A percentile compares a stretch with the other conserved stretches of the same genome.
Conservation (phyloP, 257 asterid genomes). For the Nicotiana obtusifolia region DNA sequence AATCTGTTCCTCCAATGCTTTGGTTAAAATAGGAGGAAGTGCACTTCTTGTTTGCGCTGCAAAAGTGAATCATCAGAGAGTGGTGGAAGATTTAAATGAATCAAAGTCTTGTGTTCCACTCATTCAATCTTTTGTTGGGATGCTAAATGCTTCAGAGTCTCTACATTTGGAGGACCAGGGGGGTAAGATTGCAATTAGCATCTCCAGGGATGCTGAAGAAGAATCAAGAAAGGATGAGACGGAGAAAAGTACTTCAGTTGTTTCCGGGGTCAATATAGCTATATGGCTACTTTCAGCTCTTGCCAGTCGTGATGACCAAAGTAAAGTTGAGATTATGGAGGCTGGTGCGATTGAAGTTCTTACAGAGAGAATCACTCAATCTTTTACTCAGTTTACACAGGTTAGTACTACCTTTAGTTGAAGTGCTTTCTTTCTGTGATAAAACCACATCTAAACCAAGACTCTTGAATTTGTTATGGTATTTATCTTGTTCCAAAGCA, state of each 20-base stretch:
- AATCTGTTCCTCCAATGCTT: constrained; percentile 47
- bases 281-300: constrained; percentile 88
- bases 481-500: background rate
- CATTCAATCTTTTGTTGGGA: constrained; percentile 72
- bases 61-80: constrained; percentile 74
- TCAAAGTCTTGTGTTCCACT: constrained; percentile 57
- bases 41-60: constrained; percentile 85
- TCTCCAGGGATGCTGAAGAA: constrained; percentile 54
- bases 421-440: background rate
- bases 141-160: constrained; percentile 52
- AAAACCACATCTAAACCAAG: background rate
- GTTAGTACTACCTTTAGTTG: constrained; percentile 22
- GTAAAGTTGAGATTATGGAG: constrained; percentile 76
- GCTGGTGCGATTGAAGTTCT: constrained; percentile 92
- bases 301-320: constrained; percentile 65
- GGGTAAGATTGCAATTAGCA: constrained; percentile 49
- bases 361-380: constrained; percentile 69
- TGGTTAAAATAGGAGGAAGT: constrained; percentile 86
- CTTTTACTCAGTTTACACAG: constrained; percentile 60
- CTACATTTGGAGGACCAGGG: constrained; percentile 46
- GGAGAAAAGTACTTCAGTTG: constrained; percentile 65
- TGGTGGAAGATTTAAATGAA: constrained; percentile 65
- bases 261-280: constrained; percentile 66
- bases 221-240: constrained; percentile 33
- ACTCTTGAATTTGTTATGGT: constrained; percentile 1